Evolutionary conservation across 23 red algal species (phyloP).

Genomic region (Agarophyton chilense): DNA sequence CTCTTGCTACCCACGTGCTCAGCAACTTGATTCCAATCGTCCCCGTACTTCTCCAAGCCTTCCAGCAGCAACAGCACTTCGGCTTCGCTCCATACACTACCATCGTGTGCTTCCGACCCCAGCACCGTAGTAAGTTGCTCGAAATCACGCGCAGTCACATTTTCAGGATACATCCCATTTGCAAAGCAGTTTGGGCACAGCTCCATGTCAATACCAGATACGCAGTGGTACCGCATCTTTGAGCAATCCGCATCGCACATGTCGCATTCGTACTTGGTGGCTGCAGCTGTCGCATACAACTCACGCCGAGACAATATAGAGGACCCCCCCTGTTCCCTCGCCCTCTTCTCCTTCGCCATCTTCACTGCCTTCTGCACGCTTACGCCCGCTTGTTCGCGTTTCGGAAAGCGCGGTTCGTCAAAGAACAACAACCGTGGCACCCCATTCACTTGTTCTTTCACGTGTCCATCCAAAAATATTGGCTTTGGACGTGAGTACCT

Average conservation of each 20-base stretch:
- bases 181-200: constrained; percentile 87
- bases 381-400: constrained; percentile 33
- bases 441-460: constrained; percentile 48
- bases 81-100: constrained; percentile 82
- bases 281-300: constrained; percentile 85
- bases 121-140: constrained; percentile 78
- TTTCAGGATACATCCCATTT: constrained; percentile 79
- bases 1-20: constrained; percentile 89
- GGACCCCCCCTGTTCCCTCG: constrained; percentile 10
- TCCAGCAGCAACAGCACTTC: constrained; percentile 91
- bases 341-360: constrained; percentile 45
- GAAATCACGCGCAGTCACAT: constrained; percentile 78
- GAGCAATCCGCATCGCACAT: constrained; percentile 91
- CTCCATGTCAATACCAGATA: constrained; percentile 83
- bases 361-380: constrained; percentile 47
- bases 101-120: constrained; percentile 65
- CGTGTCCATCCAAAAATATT: constrained; percentile 46
- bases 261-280: constrained; percentile 90
- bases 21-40: constrained; percentile 95
- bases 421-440: constrained; percentile 86
- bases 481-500: constrained; percentile 47
- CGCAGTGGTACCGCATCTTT: constrained; percentile 87
- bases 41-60: constrained; percentile 89
- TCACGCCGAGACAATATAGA: constrained; percentile 79
- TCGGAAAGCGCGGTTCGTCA: constrained; percentile 75